phyloP scores from a whole-genome alignment of 192 early-diverging fungal genomes.

The Phycomyces nitens region DNA sequence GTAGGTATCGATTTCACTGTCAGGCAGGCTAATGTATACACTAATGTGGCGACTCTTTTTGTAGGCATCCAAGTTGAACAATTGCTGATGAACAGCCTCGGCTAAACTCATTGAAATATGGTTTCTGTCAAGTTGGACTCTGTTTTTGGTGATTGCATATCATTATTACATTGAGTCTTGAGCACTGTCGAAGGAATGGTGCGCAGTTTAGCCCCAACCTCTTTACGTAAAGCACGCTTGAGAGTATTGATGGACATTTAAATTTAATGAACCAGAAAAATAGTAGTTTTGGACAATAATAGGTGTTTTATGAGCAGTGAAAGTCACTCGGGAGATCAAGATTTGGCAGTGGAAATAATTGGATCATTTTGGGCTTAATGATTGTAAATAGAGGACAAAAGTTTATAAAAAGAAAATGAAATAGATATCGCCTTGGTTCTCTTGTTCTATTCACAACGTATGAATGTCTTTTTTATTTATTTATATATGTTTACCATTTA shows the following conservation, averaged over 20 bases:
- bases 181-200: not conserved
- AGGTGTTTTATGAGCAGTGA: too few relatives aligned
- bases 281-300: too few relatives aligned
- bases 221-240: not conserved
- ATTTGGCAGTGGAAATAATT: too few relatives aligned
- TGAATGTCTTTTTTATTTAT: too few relatives aligned
- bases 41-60: constrained; percentile 43
- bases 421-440: too few relatives aligned
- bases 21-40: constrained; percentile 51
- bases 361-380: too few relatives aligned
- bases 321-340: too few relatives aligned
- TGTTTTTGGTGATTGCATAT: not conserved
- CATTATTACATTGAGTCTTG: not conserved
- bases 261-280: too few relatives aligned
- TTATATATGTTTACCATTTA: too few relatives aligned
- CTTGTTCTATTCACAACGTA: too few relatives aligned
- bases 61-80: constrained; percentile 34
- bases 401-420: too few relatives aligned
- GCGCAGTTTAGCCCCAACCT: not conserved
- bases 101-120: constrained; percentile 3
- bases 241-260: not conserved
- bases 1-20: constrained; percentile 46
- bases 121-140: not conserved
- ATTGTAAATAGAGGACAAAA: too few relatives aligned
- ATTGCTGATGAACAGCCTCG: constrained; percentile 21